phyloP scores from a whole-genome alignment of 257 asterid genomes.

The Solanum infundibuliforme region DNA sequence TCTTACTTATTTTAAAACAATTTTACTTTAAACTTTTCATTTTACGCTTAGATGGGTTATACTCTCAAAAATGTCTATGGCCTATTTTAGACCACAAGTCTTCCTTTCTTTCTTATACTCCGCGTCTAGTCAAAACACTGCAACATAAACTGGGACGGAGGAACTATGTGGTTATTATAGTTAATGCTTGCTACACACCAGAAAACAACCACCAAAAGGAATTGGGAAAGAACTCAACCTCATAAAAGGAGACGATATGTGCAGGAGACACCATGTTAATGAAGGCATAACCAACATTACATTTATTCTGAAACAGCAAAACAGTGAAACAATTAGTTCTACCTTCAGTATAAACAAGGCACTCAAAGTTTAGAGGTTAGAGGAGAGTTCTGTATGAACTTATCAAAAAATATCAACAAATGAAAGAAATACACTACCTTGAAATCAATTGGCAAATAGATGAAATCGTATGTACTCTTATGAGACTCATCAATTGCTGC shows the following conservation, averaged over 20 bases:
- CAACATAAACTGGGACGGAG: not conserved
- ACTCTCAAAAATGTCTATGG: not conserved
- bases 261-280: conserved; percentile 88
- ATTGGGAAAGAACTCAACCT: conserved; percentile 40
- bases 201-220: not conserved
- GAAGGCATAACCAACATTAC: conserved; percentile 98
- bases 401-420: not conserved
- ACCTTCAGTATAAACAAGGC: not conserved
- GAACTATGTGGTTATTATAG: not conserved
- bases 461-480: conserved; percentile 86
- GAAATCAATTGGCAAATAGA: conserved; percentile 90
- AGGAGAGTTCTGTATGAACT: not conserved
- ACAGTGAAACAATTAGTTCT: not conserved
- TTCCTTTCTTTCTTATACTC: not conserved
- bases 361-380: not conserved
- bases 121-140: not conserved
- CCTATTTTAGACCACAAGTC: not conserved
- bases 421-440: conserved; percentile 44
- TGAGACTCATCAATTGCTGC: conserved; percentile 91
- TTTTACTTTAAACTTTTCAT: not conserved
- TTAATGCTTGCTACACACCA: not conserved
- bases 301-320: conserved; percentile 58
- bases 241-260: conserved; percentile 63
- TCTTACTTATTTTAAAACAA: not conserved
- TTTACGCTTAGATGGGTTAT: not conserved